These are phyloP conservation scores for Homolaphlyctis polyrhiza DNA, from an alignment of 371 early-diverging fungal species.

Conservation along the genomic window DNA sequence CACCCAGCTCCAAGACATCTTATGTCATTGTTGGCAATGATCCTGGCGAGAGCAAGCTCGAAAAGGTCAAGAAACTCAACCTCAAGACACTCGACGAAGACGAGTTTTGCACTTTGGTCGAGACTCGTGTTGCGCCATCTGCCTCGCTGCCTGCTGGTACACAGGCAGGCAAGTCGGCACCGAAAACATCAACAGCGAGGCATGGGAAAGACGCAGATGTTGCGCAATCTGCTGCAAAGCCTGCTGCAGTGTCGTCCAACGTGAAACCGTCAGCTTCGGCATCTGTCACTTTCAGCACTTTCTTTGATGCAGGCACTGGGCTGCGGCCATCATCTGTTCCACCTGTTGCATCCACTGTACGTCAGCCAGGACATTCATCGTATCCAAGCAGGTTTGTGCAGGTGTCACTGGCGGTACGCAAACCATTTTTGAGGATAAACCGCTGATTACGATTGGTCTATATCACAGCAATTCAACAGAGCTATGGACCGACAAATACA, in stretches of 20 bases:
- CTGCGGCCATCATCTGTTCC: no score
- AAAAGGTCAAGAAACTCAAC: constrained; percentile 72
- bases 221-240: not conserved
- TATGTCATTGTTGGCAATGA: constrained; percentile 90
- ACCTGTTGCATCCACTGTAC: no score
- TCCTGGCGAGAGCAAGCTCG: constrained; percentile 88
- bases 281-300: no score
- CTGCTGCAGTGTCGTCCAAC: no score
- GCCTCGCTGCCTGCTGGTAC: constrained; percentile 8
- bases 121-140: not conserved
- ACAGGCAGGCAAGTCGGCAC: not conserved
- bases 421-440: no score
- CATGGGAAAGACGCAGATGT: not conserved
- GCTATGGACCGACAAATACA: constrained; percentile 97
- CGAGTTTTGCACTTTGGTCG: constrained; percentile 75
- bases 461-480: constrained; percentile 24
- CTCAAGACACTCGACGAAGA: constrained; percentile 85
- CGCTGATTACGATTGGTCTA: no score
- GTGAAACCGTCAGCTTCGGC: no score
- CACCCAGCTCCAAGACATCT: constrained; percentile 85
- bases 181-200: not conserved
- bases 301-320: no score
- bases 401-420: no score
- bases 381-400: no score
- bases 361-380: no score